A percentile compares a stretch with the other conserved stretches of the same genome.
Evolutionary conservation across 768 basidiomycete genomes (phyloP).

Genomic region (Psilocybe tampanensis): DNA sequence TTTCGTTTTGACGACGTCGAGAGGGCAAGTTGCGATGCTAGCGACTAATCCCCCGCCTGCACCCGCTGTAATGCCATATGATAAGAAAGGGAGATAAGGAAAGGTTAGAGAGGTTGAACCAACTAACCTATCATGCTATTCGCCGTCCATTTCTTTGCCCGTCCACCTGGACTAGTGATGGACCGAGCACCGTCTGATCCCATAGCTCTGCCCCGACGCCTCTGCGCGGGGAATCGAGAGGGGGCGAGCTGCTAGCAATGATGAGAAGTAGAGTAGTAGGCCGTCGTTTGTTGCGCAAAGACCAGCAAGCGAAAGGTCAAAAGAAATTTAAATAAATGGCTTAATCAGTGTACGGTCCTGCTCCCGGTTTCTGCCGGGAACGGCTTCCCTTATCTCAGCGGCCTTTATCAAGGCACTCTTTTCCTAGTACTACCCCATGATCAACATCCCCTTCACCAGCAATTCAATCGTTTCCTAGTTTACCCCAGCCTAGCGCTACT

Average conservation of each 20-base stretch:
- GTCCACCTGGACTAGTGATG: conserved; percentile 12
- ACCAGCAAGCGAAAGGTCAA: neutral
- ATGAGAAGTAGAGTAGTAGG: conserved; percentile 9
- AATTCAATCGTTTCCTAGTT: too few species aligned
- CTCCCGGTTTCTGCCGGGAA: conserved; percentile 12
- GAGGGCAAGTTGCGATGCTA: conserved; percentile 92
- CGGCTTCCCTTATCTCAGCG: neutral
- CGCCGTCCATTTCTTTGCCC: conserved; percentile 61
- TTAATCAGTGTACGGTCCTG: conserved; percentile 5
- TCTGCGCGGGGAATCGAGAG: conserved; percentile 50
- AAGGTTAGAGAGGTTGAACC: neutral
- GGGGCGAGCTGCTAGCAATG: conserved; percentile 21
- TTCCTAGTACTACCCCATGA: too few species aligned
- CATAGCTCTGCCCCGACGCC: conserved; percentile 68
- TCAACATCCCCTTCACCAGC: too few species aligned
- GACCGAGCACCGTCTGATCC: conserved; percentile 39
- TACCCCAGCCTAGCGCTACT: too few species aligned
- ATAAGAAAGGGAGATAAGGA: neutral
- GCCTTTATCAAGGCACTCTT: too few species aligned
- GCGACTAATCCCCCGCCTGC: conserved; percentile 94
- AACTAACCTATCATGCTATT: conserved; percentile 81
- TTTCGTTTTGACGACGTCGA: conserved; percentile 98
- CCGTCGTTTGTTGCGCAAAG: conserved; percentile 15
- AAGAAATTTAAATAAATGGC: conserved; percentile 3
- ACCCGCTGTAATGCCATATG: conserved; percentile 58